A percentile compares a stretch with the other conserved stretches of the same genome.
Conservation (phyloP, 805 yeast genomes). For the Metschnikowia anglica region DNA sequence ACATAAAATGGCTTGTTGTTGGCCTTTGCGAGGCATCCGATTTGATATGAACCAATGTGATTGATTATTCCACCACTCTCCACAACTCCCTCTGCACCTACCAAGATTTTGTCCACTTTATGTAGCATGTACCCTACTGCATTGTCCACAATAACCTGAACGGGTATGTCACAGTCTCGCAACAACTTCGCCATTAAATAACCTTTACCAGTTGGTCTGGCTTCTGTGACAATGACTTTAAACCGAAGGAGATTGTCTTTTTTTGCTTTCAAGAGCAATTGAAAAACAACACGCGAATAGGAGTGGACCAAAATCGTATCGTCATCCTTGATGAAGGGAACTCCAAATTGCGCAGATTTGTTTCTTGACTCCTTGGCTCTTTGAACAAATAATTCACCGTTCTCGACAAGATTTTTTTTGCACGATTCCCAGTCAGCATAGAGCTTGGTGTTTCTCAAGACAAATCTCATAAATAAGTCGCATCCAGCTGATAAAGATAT, state of each 20-base stretch:
- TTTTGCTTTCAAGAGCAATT: constrained; percentile 73
- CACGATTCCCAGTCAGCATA: constrained; percentile 96
- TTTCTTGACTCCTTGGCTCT: constrained; percentile 89
- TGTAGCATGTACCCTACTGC: constrained; percentile 93
- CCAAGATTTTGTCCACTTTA: constrained; percentile 87
- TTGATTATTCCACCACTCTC: constrained; percentile 98
- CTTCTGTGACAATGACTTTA: constrained; percentile 89
- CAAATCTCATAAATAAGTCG: constrained; percentile 92
- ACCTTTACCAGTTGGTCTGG: constrained; percentile 82
- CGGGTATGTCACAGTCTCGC: constrained; percentile 76
- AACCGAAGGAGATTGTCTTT: constrained; percentile 72
- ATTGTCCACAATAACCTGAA: constrained; percentile 81
- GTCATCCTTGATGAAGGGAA: constrained; percentile 88
- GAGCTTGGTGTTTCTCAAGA: constrained; percentile 80
- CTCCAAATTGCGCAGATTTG: constrained; percentile 83
- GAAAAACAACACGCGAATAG: constrained; percentile 83
- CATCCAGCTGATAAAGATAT: constrained; percentile 96
- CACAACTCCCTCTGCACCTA: constrained; percentile 99
- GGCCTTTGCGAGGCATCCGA: constrained; percentile 86
- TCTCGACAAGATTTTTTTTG: constrained; percentile 81
- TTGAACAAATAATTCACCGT: constrained; percentile 87
- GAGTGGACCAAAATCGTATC: constrained; percentile 90
- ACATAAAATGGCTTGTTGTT: constrained; percentile 93
- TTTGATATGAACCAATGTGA: constrained; percentile 91
- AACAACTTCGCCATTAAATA: constrained; percentile 66